Conservation (phyloP, 495 filamentous ascomycete species). For the Penicillium parvum region DNA sequence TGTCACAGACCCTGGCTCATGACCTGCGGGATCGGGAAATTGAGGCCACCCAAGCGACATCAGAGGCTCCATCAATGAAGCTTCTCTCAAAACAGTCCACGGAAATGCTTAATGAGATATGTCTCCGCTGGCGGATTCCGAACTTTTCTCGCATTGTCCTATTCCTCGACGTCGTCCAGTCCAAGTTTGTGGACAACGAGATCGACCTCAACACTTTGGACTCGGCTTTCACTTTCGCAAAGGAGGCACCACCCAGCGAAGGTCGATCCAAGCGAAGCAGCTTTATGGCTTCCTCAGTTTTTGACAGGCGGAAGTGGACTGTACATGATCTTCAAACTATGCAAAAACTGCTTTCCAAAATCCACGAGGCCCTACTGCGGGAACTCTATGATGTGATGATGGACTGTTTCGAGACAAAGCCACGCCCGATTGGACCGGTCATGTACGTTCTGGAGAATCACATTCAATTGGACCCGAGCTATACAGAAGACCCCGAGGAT, state of each 20-base stretch:
- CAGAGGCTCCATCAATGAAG: conserved; percentile 51
- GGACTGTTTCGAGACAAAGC: conserved; percentile 83
- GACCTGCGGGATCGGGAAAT: conserved; percentile 57
- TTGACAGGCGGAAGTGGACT: conserved; percentile 69
- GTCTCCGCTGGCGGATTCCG: conserved; percentile 86
- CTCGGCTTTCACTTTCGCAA: conserved; percentile 73
- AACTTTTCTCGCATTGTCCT: conserved; percentile 73
- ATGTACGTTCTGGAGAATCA: conserved; percentile 82
- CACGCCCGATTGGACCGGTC: conserved; percentile 69
- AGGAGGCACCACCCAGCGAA: conserved; percentile 57
- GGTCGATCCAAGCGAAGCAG: conserved; percentile 47
- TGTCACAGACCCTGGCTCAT: conserved; percentile 67
- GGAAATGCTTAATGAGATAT: conserved; percentile 81
- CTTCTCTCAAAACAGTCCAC: conserved; percentile 77
- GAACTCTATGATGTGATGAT: conserved; percentile 84
- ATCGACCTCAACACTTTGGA: conserved; percentile 77
- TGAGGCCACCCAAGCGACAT: conserved; percentile 49
- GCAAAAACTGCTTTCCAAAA: conserved; percentile 64
- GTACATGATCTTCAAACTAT: conserved; percentile 71
- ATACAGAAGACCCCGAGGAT: conserved; percentile 64
- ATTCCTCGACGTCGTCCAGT: conserved; percentile 77
- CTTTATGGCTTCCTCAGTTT: conserved; percentile 42
- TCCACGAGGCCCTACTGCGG: conserved; percentile 79
- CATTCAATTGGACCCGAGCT: conserved; percentile 72
- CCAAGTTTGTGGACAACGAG: conserved; percentile 83